These are phyloP conservation scores for Lactarius indigo DNA, from an alignment of 768 basidiomycete species.

Conservation along the genomic window DNA sequence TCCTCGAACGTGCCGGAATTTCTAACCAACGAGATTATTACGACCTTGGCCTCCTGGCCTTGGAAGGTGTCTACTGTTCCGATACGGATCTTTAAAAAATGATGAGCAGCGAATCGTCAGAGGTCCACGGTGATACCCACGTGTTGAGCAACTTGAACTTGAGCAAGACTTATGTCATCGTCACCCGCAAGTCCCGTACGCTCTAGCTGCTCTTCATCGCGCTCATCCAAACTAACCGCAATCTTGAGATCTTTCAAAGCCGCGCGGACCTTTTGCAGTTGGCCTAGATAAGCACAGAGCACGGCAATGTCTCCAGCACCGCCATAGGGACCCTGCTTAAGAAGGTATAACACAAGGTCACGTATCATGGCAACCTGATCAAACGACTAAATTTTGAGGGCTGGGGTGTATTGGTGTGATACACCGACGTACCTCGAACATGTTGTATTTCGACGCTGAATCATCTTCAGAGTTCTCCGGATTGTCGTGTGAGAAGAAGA, in stretches of 20 bases:
- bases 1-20: no score
- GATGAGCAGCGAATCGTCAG: neutral
- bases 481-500: slow-evolving; percentile 63
- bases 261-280: no score
- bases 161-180: slow-evolving; percentile 39
- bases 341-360: slow-evolving; percentile 51
- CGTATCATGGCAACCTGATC: slow-evolving; percentile 43
- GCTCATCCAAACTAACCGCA: slow-evolving; percentile 66
- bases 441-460: slow-evolving; percentile 61
- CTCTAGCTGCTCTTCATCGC: slow-evolving; percentile 58
- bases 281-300: no score
- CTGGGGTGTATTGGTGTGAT: neutral
- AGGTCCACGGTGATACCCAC: slow-evolving; percentile 35
- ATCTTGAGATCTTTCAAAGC: no score
- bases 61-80: slow-evolving; percentile 76
- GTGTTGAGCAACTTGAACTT: no score
- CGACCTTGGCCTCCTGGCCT: no score
- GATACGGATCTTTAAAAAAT: slow-evolving; percentile 53
- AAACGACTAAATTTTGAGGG: neutral
- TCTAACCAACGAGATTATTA: no score
- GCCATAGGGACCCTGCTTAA: slow-evolving; percentile 51
- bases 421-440: slow-evolving; percentile 52
- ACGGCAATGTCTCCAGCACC: no score
- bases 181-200: slow-evolving; percentile 45
- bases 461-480: slow-evolving; percentile 59